phyloP scores from a whole-genome alignment of 2,329 filamentous ascomycete species.

The Gaeumannomyces sp. region DNA sequence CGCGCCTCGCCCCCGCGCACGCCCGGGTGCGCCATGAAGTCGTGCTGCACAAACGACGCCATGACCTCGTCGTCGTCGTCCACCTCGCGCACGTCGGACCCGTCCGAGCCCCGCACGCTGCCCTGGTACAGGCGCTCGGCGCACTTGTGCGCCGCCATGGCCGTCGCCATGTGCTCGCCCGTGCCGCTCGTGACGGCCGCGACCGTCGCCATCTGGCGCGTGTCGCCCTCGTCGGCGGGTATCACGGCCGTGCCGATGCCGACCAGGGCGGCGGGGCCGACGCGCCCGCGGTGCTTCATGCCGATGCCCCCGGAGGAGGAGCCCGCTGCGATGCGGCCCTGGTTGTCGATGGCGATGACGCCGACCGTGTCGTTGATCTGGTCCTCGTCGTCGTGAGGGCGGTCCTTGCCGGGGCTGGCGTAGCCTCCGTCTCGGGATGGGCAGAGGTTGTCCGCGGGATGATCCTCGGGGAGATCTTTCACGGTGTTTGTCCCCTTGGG shows the following conservation, averaged over 20 bases:
- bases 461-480: not conserved
- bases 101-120: conserved; percentile 57
- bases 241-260: conserved; percentile 87
- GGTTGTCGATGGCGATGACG: conserved; percentile 83
- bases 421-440: not conserved
- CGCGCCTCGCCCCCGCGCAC: conserved; percentile 72
- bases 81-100: conserved; percentile 46
- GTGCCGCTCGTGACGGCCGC: conserved; percentile 90
- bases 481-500: not conserved
- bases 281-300: conserved; percentile 91
- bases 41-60: conserved; percentile 70
- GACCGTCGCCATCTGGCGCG: conserved; percentile 45
- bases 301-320: conserved; percentile 97
- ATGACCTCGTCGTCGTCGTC: conserved; percentile 73
- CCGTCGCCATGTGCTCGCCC: conserved; percentile 96
- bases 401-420: not conserved
- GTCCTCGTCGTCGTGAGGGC: conserved; percentile 41
- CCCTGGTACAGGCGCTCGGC: conserved; percentile 77
- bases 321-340: conserved; percentile 83
- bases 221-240: conserved; percentile 66
- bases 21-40: conserved; percentile 89
- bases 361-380: conserved; percentile 88
- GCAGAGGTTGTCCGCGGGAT: not conserved
- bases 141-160: conserved; percentile 81
- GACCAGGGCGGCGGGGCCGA: conserved; percentile 88